Conservation (phyloP, 2,329 filamentous ascomycete species). For the Fusarium sp. region DNA sequence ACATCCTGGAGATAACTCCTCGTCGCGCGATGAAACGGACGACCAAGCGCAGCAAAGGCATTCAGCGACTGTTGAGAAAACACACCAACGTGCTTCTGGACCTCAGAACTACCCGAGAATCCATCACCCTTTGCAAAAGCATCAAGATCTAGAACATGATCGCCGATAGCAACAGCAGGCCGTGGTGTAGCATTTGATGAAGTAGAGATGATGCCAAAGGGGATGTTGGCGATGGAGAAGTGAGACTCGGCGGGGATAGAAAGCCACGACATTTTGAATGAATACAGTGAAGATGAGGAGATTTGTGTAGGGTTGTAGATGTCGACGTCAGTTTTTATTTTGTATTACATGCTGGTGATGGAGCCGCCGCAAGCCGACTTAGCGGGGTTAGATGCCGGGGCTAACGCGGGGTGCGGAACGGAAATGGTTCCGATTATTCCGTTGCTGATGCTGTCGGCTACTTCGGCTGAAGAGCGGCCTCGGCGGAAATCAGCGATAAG, state of each 20-base stretch:
- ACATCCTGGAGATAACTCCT: slow-evolving; percentile 74
- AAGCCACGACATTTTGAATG: slow-evolving; percentile 43
- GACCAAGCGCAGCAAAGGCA: slow-evolving; percentile 62
- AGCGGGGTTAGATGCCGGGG: slow-evolving; percentile 13
- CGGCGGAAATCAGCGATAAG: background rate
- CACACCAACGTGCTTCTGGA: slow-evolving; percentile 39
- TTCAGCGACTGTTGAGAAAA: slow-evolving; percentile 46
- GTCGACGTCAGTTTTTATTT: background rate
- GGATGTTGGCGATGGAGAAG: slow-evolving; percentile 75
- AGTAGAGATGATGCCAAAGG: slow-evolving; percentile 83
- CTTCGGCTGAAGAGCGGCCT: background rate
- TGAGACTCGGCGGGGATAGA: slow-evolving; percentile 46
- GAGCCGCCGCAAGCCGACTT: slow-evolving; percentile 33
- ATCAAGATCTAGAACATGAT: slow-evolving; percentile 74
- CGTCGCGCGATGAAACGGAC: slow-evolving; percentile 73
- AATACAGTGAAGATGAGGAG: background rate
- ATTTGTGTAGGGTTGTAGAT: background rate
- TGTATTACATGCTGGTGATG: slow-evolving; percentile 14
- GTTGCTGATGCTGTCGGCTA: background rate
- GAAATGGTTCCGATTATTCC: slow-evolving; percentile 1
- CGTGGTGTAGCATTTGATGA: slow-evolving; percentile 63
- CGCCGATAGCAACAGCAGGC: slow-evolving; percentile 76
- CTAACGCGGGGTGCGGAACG: background rate
- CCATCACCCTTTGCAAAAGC: slow-evolving; percentile 62
- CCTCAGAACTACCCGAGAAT: slow-evolving; percentile 45